phyloP scores from a whole-genome alignment of 1,139 yeast species.

The Suhomyces bribrorum region DNA sequence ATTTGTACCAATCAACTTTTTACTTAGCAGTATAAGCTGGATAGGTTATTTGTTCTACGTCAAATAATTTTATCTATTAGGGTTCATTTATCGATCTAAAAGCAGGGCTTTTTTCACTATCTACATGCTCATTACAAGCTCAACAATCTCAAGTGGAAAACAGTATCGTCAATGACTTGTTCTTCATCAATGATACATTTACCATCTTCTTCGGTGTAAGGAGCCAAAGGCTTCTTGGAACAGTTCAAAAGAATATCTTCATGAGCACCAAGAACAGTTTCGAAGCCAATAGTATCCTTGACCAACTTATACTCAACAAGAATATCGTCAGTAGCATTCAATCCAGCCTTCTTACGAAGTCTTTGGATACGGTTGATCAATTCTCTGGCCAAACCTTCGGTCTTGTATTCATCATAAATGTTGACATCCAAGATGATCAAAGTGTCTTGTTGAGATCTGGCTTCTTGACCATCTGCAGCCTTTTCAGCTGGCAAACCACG shows the following conservation, averaged over 20 bases:
- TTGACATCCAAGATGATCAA: constrained; percentile 87
- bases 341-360: constrained; percentile 93
- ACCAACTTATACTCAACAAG: constrained; percentile 74
- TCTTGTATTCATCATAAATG: constrained; percentile 81
- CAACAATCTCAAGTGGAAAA: constrained; percentile 77
- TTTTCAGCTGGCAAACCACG: constrained; percentile 75
- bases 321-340: constrained; percentile 94
- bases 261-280: constrained; percentile 63
- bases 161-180: constrained; percentile 83
- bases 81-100: neutral
- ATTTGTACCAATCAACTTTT: no score
- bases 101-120: neutral
- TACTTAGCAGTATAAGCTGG: no score
- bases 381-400: constrained; percentile 96
- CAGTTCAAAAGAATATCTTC: constrained; percentile 72
- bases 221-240: constrained; percentile 62
- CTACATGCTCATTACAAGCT: constrained; percentile 39
- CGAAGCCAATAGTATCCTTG: constrained; percentile 72
- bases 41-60: no score
- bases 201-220: constrained; percentile 35
- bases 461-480: constrained; percentile 70
- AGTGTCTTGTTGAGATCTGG: constrained; percentile 86
- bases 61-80: no score
- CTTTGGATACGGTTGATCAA: constrained; percentile 96
- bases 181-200: constrained; percentile 80